A percentile compares a stretch with the other conserved stretches of the same genome.
These are phyloP conservation scores for Pestalotiopsis sp. DNA, from an alignment of 2,329 filamentous ascomycete species.

Conservation along the genomic window DNA sequence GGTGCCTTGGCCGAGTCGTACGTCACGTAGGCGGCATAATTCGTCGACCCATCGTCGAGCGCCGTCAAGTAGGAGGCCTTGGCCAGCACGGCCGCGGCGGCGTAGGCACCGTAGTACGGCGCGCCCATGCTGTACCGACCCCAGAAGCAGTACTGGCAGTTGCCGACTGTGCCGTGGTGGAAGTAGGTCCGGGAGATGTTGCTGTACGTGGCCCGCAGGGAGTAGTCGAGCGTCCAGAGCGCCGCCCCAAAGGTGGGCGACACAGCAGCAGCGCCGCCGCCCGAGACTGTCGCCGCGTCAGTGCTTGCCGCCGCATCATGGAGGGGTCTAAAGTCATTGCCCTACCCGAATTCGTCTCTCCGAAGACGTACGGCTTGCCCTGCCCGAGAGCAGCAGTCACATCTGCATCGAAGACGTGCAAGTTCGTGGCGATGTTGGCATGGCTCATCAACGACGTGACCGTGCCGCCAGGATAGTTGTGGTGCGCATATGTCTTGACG, in stretches of 20 bases:
- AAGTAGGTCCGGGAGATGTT: conserved; percentile 48
- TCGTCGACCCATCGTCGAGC: conserved; percentile 43
- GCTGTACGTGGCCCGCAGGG: conserved; percentile 35
- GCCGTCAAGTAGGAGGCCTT: conserved; percentile 45
- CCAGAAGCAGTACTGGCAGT: conserved; percentile 41
- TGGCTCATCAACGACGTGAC: conserved; percentile 48
- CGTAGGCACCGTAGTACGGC: conserved; percentile 55
- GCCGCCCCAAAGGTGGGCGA: conserved; percentile 50
- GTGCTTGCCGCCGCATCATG: conserved; percentile 23
- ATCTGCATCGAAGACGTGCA: conserved; percentile 42
- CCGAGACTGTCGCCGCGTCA: conserved; percentile 30
- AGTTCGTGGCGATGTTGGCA: conserved; percentile 39
- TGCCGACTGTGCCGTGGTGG: conserved; percentile 55
- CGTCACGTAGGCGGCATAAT: conserved; percentile 49
- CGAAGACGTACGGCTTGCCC: conserved; percentile 48
- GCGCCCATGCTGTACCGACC: conserved; percentile 48
- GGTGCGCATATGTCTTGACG: conserved; percentile 45
- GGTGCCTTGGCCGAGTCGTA: conserved; percentile 40
- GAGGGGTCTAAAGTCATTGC: conserved; percentile 23
- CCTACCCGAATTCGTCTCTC: conserved; percentile 52
- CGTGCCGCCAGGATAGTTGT: conserved; percentile 51
- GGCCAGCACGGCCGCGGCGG: conserved; percentile 47
- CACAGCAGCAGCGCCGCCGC: conserved; percentile 40
- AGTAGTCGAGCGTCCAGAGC: conserved; percentile 54
- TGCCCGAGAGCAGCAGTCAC: conserved; percentile 38